Evolutionary conservation across 129 eudicot genomes (phyloP), one percentile per base, ranked within the genome.

Genomic region (Ambrosia trifida): DNA sequence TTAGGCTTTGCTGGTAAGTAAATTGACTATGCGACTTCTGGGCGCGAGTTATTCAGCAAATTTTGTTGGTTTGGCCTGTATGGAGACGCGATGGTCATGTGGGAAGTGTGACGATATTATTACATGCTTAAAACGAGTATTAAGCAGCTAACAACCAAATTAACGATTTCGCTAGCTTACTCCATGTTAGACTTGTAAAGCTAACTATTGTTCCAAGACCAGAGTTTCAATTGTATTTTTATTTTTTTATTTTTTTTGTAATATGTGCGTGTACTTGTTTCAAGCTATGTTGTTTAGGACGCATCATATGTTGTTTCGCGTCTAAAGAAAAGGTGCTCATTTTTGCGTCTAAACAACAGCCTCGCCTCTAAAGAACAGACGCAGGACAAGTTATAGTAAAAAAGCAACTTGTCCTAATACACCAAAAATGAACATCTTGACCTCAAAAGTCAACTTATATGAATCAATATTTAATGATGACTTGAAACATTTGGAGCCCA

Each of bases 141-240:
- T 76, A 69, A 76, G 73, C 70, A 49, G 76, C 76, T 59, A 68
- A 68, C 75, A 45, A 3, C 50, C 4, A 30, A 68, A 68, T 72
- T 72, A 67, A 75, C 35, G 63, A 59, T 46, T 46, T 66, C 59
- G 59, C 35, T 69, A 62, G 76, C 76, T 77, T 76, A 76, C 70
- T 46, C 66, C 49, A 69, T 62, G 79, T 65, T 66, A 66, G 54
- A 75, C 79, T 28, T 75, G 77, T 78, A 78, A 63, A 78, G 71
- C 70, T 78, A 78, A 78, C 77, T 78, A 69, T 70, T 72, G 56
- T 66, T 6, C 36, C 36, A 78, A 70, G 76, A 77, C 76, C 45
- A 69, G 70, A 7, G 43, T 76, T 60, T 68, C 20, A 12, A 41
- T 78, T 70, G 77, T 77, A 50, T 77, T 60, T 77, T 68, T 77